These are phyloP conservation scores for Akanthomyces muscarius DNA, from an alignment of 2,329 filamentous ascomycete genomes.

Conservation along the genomic window DNA sequence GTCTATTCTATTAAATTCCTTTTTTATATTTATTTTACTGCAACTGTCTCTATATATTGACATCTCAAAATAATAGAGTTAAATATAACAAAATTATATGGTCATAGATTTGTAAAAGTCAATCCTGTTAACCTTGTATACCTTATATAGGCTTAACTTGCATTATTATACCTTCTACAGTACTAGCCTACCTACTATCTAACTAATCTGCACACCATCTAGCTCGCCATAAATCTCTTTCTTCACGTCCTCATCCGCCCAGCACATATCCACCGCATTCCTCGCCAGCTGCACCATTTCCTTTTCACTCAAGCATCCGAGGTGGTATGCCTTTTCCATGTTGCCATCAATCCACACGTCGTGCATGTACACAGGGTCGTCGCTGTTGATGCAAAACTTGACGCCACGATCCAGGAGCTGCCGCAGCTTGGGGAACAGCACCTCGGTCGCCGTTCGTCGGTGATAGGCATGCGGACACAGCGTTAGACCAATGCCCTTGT, in stretches of 20 bases:
- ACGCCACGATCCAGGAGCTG: conserved; percentile 59
- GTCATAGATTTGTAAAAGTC: too few species aligned
- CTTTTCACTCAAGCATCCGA: conserved; percentile 35
- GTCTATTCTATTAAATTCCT: too few species aligned
- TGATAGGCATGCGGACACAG: conserved; percentile 53
- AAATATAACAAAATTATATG: too few species aligned
- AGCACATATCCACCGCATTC: conserved; percentile 43
- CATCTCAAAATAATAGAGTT: too few species aligned
- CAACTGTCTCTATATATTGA: too few species aligned
- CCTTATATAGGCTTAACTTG: too few species aligned
- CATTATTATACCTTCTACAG: too few species aligned
- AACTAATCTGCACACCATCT: conserved; percentile 19
- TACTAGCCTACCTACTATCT: background rate
- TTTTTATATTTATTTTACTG: too few species aligned
- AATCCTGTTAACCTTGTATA: too few species aligned
- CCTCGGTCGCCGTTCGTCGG: conserved; percentile 24
- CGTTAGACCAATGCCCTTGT: conserved; percentile 56
- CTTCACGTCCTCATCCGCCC: conserved; percentile 40
- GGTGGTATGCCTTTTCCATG: conserved; percentile 39
- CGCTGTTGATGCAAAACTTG: conserved; percentile 65
- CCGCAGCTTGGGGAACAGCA: conserved; percentile 47
- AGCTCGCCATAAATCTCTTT: conserved; percentile 25
- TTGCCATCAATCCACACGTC: conserved; percentile 49
- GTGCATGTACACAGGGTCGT: conserved; percentile 70
- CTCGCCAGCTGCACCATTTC: conserved; percentile 41